These are phyloP conservation scores for Cercospora janseana DNA, from an alignment of 2,329 filamentous ascomycete genomes.

Conservation along the genomic window DNA sequence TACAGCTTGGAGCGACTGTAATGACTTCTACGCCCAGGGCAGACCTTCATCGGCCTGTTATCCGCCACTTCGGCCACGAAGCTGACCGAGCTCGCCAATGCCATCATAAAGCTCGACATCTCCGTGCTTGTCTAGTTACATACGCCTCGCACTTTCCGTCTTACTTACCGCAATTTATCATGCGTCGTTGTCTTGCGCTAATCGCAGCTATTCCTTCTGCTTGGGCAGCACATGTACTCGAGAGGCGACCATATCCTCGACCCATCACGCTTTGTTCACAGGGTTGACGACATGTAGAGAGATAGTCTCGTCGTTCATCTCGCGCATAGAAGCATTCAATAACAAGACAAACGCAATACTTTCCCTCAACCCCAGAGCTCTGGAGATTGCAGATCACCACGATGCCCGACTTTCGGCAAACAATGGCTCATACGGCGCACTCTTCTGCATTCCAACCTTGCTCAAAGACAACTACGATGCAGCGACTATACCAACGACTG, in stretches of 20 bases:
- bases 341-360: conserved; percentile 58
- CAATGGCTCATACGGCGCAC: conserved; percentile 48
- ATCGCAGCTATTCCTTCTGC: not conserved
- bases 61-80: not conserved
- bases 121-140: too few species aligned
- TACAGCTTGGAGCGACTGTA: too few species aligned
- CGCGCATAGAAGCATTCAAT: conserved; percentile 58
- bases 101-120: not conserved
- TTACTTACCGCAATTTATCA: not conserved
- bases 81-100: not conserved
- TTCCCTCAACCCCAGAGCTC: conserved; percentile 51
- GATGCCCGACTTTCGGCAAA: conserved; percentile 49
- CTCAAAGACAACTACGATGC: conserved; percentile 66
- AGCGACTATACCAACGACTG: conserved; percentile 57
- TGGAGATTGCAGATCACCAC: conserved; percentile 50
- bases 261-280: conserved; percentile 57
- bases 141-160: too few species aligned
- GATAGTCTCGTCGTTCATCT: conserved; percentile 56
- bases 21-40: not conserved
- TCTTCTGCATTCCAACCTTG: conserved; percentile 62
- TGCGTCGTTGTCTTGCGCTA: not conserved
- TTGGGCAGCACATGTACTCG: conserved; percentile 46
- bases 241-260: conserved; percentile 58
- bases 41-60: not conserved
- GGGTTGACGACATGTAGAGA: conserved; percentile 55